A percentile compares a stretch with the other conserved stretches of the same genome.
phyloP scores from a whole-genome alignment of 2,329 filamentous ascomycete genomes.

The Fusarium albosuccineum region DNA sequence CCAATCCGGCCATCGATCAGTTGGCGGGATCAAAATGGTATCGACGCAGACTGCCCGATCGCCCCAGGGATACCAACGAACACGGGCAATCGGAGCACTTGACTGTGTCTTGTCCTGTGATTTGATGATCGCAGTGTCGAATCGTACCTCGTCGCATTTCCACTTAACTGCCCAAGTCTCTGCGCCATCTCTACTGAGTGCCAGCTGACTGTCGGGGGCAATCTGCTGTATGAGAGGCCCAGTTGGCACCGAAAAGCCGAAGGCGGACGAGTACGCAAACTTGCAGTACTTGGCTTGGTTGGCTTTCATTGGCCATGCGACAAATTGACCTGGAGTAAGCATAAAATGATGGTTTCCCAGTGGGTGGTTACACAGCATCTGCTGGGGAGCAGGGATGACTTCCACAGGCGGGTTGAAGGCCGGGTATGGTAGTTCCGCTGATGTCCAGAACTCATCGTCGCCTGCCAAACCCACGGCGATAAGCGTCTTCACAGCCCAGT shows the following conservation, averaged over 20 bases:
- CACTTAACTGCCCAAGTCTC: conserved; percentile 50
- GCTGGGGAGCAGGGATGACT: conserved; percentile 50
- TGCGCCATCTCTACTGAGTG: conserved; percentile 48
- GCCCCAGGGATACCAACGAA: conserved; percentile 45
- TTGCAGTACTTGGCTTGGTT: conserved; percentile 61
- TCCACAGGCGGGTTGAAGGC: neutral
- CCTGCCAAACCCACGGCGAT: conserved; percentile 54
- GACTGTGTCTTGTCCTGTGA: fast-evolving
- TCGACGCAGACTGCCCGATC: conserved; percentile 45
- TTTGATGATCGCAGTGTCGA: neutral
- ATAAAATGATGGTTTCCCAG: conserved; percentile 57
- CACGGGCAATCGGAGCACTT: neutral
- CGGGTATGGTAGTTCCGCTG: conserved; percentile 51
- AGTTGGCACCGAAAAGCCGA: conserved; percentile 59
- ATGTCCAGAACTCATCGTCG: conserved; percentile 60
- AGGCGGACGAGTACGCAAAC: conserved; percentile 63
- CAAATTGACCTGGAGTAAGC: conserved; percentile 56
- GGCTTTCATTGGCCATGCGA: conserved; percentile 54
- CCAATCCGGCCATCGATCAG: conserved; percentile 52
- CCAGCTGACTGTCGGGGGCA: conserved; percentile 50
- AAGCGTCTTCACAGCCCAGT: conserved; percentile 67
- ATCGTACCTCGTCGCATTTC: conserved; percentile 35
- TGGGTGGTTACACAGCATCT: conserved; percentile 58
- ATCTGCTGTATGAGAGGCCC: conserved; percentile 52
- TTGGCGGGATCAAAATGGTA: conserved; percentile 48